These are phyloP conservation scores for Botryotinia narcissicola DNA, from an alignment of 2,329 filamentous ascomycete species.

Conservation along the genomic window DNA sequence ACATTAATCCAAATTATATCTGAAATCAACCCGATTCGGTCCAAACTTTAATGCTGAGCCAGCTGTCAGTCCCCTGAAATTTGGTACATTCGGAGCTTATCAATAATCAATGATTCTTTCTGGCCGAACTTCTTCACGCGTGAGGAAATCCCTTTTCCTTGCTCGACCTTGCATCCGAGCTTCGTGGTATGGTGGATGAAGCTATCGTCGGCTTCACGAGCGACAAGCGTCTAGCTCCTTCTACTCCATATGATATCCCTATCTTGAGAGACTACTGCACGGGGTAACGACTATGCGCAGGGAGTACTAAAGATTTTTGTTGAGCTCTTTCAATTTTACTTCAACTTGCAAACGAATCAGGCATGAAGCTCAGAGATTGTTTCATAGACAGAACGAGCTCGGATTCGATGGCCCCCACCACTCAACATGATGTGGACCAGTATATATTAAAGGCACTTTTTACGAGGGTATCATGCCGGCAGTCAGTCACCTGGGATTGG, in stretches of 20 bases:
- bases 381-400: not conserved
- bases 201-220: not conserved
- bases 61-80: not conserved
- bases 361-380: not conserved
- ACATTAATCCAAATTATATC: not conserved
- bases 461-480: too few species aligned
- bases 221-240: too few species aligned
- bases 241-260: not conserved
- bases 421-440: not conserved
- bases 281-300: not conserved
- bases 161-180: not conserved
- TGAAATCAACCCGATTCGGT: not conserved
- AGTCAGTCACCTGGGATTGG: not conserved
- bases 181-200: not conserved
- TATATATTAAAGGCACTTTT: too few species aligned
- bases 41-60: not conserved
- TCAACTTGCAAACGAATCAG: not conserved
- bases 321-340: not conserved
- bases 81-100: not conserved
- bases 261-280: not conserved
- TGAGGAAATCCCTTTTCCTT: not conserved
- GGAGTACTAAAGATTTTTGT: not conserved
- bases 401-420: too few species aligned
- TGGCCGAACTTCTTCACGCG: not conserved
- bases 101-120: not conserved